A percentile compares a stretch with the other conserved stretches of the same genome.
These are phyloP conservation scores for carrot (Daucus carota) DNA, from an alignment of 129 eudicot species.

Conservation along the genomic window DNA sequence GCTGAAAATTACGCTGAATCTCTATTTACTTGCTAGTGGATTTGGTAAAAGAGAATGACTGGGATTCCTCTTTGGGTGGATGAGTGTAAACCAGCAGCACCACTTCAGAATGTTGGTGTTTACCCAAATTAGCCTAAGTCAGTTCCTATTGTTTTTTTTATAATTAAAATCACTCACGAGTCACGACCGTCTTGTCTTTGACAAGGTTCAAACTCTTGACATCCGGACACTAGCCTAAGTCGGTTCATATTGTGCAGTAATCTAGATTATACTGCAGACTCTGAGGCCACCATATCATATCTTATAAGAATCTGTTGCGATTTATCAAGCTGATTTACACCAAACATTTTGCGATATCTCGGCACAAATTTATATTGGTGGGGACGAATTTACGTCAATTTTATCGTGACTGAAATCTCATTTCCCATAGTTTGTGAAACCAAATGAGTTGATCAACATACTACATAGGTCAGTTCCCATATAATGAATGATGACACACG, in stretches of 20 bases:
- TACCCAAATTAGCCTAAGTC: not conserved
- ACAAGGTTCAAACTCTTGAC: too few species aligned
- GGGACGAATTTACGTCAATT: too few species aligned
- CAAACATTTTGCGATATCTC: not conserved
- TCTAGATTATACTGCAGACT: not conserved
- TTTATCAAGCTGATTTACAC: not conserved
- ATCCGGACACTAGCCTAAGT: too few species aligned
- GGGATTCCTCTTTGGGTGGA: slow-evolving; percentile 9
- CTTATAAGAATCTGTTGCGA: not conserved
- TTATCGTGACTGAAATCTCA: too few species aligned
- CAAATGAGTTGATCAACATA: not conserved
- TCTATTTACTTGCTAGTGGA: not conserved
- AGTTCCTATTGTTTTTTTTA: too few species aligned
- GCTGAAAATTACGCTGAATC: not conserved
- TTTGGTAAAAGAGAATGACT: slow-evolving; percentile 5
- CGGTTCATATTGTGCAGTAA: not conserved
- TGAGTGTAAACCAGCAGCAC: not conserved
- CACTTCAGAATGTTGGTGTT: not conserved
- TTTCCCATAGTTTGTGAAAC: not conserved
- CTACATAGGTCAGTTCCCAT: not conserved
- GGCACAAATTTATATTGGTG: not conserved
- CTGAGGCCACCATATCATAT: not conserved
- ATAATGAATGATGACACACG: not conserved
- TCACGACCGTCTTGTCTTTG: too few species aligned
- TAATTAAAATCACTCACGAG: too few species aligned